Evolutionary conservation across 106 monocot genomes (phyloP).

Genomic region (Phalaenopsis equestris): DNA sequence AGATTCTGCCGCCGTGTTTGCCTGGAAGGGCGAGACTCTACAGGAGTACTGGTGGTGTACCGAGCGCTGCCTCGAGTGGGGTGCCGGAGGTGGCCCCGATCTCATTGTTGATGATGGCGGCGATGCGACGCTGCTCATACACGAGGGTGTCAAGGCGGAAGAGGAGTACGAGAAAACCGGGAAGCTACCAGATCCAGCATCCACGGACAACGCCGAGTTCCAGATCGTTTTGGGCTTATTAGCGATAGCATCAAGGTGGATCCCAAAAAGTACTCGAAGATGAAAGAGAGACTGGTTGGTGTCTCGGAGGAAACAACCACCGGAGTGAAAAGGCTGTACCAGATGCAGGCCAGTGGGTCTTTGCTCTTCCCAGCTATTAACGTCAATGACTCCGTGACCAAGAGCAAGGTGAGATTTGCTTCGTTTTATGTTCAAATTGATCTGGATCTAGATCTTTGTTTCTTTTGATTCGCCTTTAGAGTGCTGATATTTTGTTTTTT

Average conservation of each 20-base stretch:
- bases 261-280: slow-evolving; percentile 29
- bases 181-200: slow-evolving; percentile 23
- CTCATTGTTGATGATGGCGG: slow-evolving; percentile 32
- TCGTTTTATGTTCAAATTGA: neutral
- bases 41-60: slow-evolving; percentile 37
- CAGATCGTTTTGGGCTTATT: slow-evolving; percentile 29
- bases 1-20: slow-evolving; percentile 46
- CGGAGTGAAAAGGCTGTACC: slow-evolving; percentile 27
- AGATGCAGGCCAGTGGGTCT: slow-evolving; percentile 18
- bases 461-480: neutral
- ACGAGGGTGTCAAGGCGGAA: slow-evolving; percentile 28
- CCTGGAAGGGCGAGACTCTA: slow-evolving; percentile 31
- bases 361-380: slow-evolving; percentile 17
- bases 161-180: slow-evolving; percentile 26
- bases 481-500: no score
- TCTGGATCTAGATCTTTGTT: neutral
- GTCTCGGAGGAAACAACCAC: slow-evolving; percentile 33
- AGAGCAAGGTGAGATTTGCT: slow-evolving; percentile 10
- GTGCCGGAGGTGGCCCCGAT: slow-evolving; percentile 22
- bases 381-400: slow-evolving; percentile 18
- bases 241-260: slow-evolving; percentile 24
- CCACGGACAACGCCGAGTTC: slow-evolving; percentile 30
- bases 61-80: slow-evolving; percentile 32
- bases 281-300: slow-evolving; percentile 28
- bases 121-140: slow-evolving; percentile 19